A percentile compares a stretch with the other conserved stretches of the same genome.
Conservation (phyloP, 768 basidiomycete species). For the Boletus coccyginus region DNA sequence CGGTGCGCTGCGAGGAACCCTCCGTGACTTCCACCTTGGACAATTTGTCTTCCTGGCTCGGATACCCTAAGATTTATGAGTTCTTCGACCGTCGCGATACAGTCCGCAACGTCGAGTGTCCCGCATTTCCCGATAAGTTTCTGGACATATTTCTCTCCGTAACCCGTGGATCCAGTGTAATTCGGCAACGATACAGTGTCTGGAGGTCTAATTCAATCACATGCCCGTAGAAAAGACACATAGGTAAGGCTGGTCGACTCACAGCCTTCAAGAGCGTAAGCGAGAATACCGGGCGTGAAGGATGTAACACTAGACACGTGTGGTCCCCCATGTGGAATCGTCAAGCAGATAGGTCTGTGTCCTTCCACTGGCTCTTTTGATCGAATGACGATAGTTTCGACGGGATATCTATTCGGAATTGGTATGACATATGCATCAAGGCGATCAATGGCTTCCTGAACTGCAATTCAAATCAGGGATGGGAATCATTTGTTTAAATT, state of each 20-base stretch:
- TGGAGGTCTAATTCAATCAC: constrained; percentile 14
- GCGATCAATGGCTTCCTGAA: constrained; percentile 37
- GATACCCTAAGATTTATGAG: constrained; percentile 52
- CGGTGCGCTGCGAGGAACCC: constrained; percentile 62
- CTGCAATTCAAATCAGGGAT: constrained; percentile 27
- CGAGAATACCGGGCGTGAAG: constrained; percentile 43
- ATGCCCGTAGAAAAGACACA: background rate
- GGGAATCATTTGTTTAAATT: background rate
- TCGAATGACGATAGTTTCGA: constrained; percentile 55
- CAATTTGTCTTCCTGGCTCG: constrained; percentile 48
- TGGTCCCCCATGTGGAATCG: constrained; percentile 62
- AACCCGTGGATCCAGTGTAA: constrained; percentile 68
- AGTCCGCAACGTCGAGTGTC: constrained; percentile 62
- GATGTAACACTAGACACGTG: constrained; percentile 47
- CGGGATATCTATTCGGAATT: constrained; percentile 47
- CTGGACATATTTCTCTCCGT: constrained; percentile 58
- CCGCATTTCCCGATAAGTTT: constrained; percentile 59
- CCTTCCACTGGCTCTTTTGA: constrained; percentile 20
- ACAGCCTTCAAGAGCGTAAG: constrained; percentile 63
- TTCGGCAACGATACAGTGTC: constrained; percentile 62
- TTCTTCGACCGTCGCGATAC: constrained; percentile 50
- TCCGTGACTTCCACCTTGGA: constrained; percentile 69
- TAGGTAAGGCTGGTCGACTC: constrained; percentile 17
- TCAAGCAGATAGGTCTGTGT: constrained; percentile 44
- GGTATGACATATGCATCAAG: constrained; percentile 45